Evolutionary conservation across 2,329 filamentous ascomycete genomes (phyloP), one percentile per base, ranked within the genome.

Genomic region (Fusarium tanahbumbuense): DNA sequence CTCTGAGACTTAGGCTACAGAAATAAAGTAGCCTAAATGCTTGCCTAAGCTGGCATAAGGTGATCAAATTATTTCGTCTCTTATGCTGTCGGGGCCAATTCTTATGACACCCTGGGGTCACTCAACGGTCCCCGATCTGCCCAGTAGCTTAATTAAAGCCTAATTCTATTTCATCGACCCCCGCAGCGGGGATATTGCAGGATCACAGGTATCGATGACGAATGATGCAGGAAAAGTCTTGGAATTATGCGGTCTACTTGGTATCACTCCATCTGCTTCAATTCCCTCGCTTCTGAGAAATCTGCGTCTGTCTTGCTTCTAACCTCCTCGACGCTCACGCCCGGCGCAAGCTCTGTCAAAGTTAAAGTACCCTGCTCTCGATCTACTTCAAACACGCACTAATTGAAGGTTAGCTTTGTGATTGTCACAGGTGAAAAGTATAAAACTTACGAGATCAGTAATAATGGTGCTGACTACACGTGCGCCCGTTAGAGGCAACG

Each of bases 311-410:
- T 94, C 84, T 92, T 93, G 71, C 83, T 82, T 80, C 82, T 87
- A 5, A 94, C 85, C 66, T 92, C 88, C 32, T 93, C 90, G 2
- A 93, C 84, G 15, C 85, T 85, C 1, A 93, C 88, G 1, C 89
- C 90, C 3, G 89, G 88, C 3, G 91, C 91, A 18, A 93, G 78
- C 79, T 94, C 92, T 0, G 90, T 92, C 52, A 94, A 82, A 0
- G 89, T 91, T 42, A 93, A 76, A 0, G 83, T 85, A 3, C 90
- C 90, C 22, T 87, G 86, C 30, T 78, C 79, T 41, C 91, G 84
- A 72, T 92, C 87, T 10, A 92, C 89, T 73, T 92, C 83, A 78
- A 92, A 92, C 8, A 94, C 92, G 67, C 90, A 91, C 86, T 89
- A 28, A 53, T 42, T 40, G 61, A 2, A 30, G 15, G 30, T 72